phyloP scores from a whole-genome alignment of 148 eudicot species.

The Dianthus caryophyllus region DNA sequence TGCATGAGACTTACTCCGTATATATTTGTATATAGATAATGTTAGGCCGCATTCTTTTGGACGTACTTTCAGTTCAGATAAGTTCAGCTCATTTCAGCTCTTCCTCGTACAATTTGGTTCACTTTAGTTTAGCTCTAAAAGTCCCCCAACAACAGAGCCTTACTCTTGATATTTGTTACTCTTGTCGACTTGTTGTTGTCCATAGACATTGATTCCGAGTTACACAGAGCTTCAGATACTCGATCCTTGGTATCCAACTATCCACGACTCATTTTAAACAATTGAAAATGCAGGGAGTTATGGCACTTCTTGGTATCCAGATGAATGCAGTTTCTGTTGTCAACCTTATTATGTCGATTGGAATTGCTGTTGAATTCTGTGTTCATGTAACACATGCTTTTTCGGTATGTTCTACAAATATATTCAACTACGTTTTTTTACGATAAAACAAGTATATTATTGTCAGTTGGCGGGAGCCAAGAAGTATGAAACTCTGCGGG shows the following conservation, averaged over 20 bases:
- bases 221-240: background rate
- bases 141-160: background rate
- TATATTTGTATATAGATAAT: slow-evolving; percentile 1
- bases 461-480: too few species aligned
- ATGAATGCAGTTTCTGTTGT: slow-evolving; percentile 91
- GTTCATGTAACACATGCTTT: slow-evolving; percentile 95
- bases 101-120: too few species aligned
- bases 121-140: too few species aligned
- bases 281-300: slow-evolving; percentile 70
- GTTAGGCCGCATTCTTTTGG: too few species aligned
- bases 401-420: slow-evolving; percentile 49
- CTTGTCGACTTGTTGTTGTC: background rate
- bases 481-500: too few species aligned
- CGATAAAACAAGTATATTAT: too few species aligned
- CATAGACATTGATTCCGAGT: background rate
- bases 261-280: slow-evolving; percentile 6
- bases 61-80: too few species aligned
- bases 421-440: background rate
- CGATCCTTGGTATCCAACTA: too few species aligned
- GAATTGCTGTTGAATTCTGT: slow-evolving; percentile 95
- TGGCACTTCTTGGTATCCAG: slow-evolving; percentile 87
- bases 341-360: slow-evolving; percentile 94
- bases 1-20: background rate
- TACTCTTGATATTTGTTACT: too few species aligned
- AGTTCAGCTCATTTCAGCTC: too few species aligned